phyloP scores from a whole-genome alignment of 352 stramenopile genomes.

The Globisporangium viniferum region DNA sequence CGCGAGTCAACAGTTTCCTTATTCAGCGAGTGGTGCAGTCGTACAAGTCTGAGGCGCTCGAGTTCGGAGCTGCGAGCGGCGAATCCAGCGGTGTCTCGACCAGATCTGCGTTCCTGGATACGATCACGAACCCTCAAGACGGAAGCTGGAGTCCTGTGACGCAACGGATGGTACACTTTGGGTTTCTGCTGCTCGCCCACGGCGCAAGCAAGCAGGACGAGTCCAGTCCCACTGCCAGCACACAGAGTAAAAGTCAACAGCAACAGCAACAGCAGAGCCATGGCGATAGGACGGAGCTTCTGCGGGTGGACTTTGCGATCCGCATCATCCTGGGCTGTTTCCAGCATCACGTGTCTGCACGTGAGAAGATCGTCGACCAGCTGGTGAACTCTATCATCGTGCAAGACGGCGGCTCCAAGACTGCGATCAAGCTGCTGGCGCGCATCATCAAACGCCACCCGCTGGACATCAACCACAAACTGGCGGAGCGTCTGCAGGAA shows the following conservation, averaged over 20 bases:
- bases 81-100: conserved; percentile 2
- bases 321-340: conserved; percentile 48
- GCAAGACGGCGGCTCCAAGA: conserved; percentile 24
- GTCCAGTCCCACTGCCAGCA: conserved; percentile 3
- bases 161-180: conserved; percentile 31
- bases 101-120: conserved; percentile 22
- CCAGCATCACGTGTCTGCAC: conserved; percentile 29
- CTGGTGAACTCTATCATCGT: conserved; percentile 49
- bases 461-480: conserved; percentile 28
- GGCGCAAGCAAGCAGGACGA: conserved; percentile 21
- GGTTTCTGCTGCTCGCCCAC: conserved; percentile 31
- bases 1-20: conserved; percentile 24
- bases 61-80: not conserved
- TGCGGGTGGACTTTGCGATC: conserved; percentile 39
- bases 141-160: conserved; percentile 33
- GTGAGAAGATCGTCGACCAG: conserved; percentile 34
- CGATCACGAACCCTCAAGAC: conserved; percentile 28
- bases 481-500: conserved; percentile 39
- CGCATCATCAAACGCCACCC: conserved; percentile 39
- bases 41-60: conserved; percentile 15
- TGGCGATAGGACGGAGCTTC: not conserved
- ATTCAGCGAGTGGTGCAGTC: conserved; percentile 26
- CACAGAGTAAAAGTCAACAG: not conserved
- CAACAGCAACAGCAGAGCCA: not conserved
- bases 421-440: conserved; percentile 32